Conservation (phyloP, 1,284 basidiomycete genomes). For the Austroboletus niveus region DNA sequence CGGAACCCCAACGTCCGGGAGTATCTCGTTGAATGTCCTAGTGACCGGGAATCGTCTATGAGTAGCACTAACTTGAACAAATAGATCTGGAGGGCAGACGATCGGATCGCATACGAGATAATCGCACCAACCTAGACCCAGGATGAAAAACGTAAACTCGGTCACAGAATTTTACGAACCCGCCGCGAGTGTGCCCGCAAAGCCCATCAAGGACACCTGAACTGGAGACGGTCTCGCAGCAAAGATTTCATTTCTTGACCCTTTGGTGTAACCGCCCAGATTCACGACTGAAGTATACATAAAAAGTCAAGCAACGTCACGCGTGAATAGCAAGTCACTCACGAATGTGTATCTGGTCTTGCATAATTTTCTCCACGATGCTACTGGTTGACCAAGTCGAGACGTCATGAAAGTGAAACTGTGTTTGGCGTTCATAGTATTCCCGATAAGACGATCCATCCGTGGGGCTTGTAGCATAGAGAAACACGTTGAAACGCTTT, state of each 20-base stretch:
- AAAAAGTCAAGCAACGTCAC: constrained; percentile 1
- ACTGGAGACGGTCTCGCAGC: constrained; percentile 57
- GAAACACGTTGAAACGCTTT: constrained; percentile 45
- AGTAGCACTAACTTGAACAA: constrained; percentile 32
- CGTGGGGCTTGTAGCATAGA: constrained; percentile 55
- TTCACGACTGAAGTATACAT: constrained; percentile 42
- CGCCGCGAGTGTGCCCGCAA: constrained; percentile 54
- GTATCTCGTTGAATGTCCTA: constrained; percentile 4
- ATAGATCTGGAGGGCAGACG: constrained; percentile 45
- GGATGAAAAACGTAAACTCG: not conserved
- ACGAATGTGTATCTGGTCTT: constrained; percentile 56
- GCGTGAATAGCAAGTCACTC: constrained; percentile 14
- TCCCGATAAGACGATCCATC: constrained; percentile 52
- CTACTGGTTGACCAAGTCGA: constrained; percentile 45
- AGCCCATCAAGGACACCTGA: constrained; percentile 60
- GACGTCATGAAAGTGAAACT: constrained; percentile 50
- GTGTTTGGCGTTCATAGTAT: constrained; percentile 48
- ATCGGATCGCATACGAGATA: constrained; percentile 58
- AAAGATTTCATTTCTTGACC: constrained; percentile 61
- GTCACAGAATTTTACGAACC: constrained; percentile 26
- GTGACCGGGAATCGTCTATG: constrained; percentile 6
- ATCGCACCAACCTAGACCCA: constrained; percentile 52
- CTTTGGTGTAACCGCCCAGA: constrained; percentile 66
- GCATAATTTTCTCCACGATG: constrained; percentile 44
- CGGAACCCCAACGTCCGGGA: constrained; percentile 34